phyloP scores from a whole-genome alignment of 129 eudicot genomes.

The Daucus carota region DNA sequence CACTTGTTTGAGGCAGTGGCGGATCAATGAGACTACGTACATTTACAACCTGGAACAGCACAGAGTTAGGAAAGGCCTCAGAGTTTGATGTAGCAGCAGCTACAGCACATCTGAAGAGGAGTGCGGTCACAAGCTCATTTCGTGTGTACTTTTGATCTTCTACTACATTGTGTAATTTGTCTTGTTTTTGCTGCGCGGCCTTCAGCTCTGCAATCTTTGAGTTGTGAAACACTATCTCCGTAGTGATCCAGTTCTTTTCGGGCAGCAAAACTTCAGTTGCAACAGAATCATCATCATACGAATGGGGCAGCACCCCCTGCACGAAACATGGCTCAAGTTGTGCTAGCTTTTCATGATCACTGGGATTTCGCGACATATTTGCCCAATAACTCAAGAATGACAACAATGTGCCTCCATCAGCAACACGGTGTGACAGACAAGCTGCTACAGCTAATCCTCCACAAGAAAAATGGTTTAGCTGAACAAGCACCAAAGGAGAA shows the following conservation, averaged over 20 bases:
- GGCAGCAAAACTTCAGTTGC: neutral
- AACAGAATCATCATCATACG: neutral
- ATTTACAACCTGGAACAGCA: neutral
- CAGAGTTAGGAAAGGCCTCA: neutral
- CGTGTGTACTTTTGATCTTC: neutral
- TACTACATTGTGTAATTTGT: neutral
- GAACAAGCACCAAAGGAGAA: neutral
- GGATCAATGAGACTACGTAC: neutral
- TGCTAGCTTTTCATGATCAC: neutral
- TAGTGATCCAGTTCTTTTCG: neutral
- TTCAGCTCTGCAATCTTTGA: neutral
- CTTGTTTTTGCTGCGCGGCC: neutral
- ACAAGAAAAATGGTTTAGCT: neutral
- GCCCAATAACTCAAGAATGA: neutral
- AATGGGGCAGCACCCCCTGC: neutral
- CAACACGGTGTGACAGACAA: neutral
- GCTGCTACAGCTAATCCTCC: conserved; percentile 6
- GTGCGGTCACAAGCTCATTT: neutral
- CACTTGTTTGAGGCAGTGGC: neutral
- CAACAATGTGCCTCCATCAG: neutral
- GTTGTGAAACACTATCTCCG: neutral
- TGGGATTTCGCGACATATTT: neutral
- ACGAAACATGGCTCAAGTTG: neutral
- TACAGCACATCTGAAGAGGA: neutral
- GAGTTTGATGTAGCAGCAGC: neutral